Base-by-base conservation (phyloP, 2,329 filamentous ascomycete species). In the Ophiostoma sp. region DNA sequence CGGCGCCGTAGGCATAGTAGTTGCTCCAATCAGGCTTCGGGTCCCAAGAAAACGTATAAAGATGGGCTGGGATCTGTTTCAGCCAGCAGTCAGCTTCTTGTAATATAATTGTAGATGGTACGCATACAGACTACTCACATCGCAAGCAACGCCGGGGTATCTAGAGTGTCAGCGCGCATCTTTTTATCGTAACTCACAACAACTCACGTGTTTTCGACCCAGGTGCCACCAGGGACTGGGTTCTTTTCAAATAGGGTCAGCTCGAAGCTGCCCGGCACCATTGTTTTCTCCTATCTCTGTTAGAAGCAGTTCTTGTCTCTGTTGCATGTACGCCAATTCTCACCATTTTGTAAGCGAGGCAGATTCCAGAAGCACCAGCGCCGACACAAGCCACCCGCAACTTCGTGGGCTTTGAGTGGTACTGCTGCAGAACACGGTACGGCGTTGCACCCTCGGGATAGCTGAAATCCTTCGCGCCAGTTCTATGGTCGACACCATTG, bases 161-260 rank as follows among this genome's bases (percentile, higher is more conserved):
- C 52, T 57, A 57, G 10, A 27, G 10, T 27, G 52, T 57, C n/a
- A 57, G 52, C 52, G 3, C 7, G 3, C 8, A 23, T 54, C 23
- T 13, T 17, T 27, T 27, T 3, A 27, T 31, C n/a, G 11, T 10
- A 1, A 23, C 15, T 15, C 4, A 13, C 10, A 31, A 3, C 4
- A 13, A 57, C 52, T 10, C 27, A 81, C 70, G 77, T 78, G 75
- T 86, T 85, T 74, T 85, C 83, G 52, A 77, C 83, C 84, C 83
- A 86, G 2, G 84, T 85, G 3, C 84, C 84, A 3, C 78, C 78
- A 1, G 84, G 76, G 39, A 81, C 79, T 1, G 76, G 68, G 71
- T 84, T 84, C 76, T 84, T 84, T 73, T 85, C 83, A 71, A 82
- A 85, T 4, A 84, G 54, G 11, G 52, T 68, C 48, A 73, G 70